Evolutionary conservation across 1,284 basidiomycete genomes (phyloP).

Genomic region (Amylostereum areolatum): DNA sequence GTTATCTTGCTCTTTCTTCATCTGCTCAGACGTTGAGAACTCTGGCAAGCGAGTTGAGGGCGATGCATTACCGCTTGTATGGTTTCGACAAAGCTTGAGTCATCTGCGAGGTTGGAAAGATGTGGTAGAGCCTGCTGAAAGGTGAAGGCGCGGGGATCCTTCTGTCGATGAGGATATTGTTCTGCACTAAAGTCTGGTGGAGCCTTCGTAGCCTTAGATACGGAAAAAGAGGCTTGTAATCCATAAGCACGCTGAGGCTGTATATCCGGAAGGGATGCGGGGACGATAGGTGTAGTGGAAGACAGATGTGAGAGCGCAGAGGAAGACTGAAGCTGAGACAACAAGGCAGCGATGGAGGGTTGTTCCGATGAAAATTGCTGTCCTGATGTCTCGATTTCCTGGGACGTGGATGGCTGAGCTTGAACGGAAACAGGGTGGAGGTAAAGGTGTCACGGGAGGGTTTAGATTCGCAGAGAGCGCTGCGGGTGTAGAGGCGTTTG

Average conservation of each 20-base stretch:
- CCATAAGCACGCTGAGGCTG: no score
- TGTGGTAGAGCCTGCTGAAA: constrained; percentile 63
- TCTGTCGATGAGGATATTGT: constrained; percentile 4
- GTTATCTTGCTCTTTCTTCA: constrained; percentile 61
- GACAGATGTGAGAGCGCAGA: constrained; percentile 7
- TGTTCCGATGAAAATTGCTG: constrained; percentile 1
- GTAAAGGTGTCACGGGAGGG: background rate
- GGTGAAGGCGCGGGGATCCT: constrained; percentile 41
- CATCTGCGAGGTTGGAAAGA: constrained; percentile 46
- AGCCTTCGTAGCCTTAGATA: no score
- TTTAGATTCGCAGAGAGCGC: no score
- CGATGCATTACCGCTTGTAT: constrained; percentile 37
- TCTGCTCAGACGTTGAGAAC: constrained; percentile 18
- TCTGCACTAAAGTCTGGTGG: background rate
- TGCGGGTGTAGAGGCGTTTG: no score
- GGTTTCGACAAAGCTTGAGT: constrained; percentile 39
- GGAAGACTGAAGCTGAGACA: constrained; percentile 51
- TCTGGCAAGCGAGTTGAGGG: background rate
- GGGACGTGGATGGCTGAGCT: background rate
- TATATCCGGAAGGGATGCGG: background rate
- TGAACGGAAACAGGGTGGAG: background rate
- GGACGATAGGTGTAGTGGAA: background rate
- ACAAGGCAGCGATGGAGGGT: constrained; percentile 53
- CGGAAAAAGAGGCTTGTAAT: no score
- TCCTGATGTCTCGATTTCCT: background rate